Base-by-base conservation (phyloP, 179 eudicot species). In the Vitellaria paradoxa region DNA sequence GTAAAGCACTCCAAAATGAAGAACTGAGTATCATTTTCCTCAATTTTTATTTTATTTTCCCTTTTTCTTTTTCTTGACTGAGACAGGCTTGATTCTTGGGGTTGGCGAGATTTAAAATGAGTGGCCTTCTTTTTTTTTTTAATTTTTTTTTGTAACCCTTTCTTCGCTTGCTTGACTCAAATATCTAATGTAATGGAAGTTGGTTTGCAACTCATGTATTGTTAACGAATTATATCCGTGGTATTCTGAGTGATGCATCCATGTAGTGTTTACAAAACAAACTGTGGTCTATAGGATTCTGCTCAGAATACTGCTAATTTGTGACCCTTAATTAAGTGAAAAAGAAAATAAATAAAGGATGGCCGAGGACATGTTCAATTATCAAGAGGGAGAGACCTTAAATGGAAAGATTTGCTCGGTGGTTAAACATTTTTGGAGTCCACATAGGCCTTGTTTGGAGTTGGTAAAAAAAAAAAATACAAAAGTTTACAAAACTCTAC, bases 1-100 rank as follows among this genome's bases (percentile, higher is more conserved):
- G 83, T 81, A 78, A 82, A 84, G 81, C 89, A 87, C 68, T 87
- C 89, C 6, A 87, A 83, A 75, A 21, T 30, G 20, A 74, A 46
- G 46, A 61, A 23, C 57, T 74, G 42, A 59, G 37, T 42, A 3
- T 9, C 46, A 37, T 11, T 4, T 26, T 65, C 68, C 18, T n/a
- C 65, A 62, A 21, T 62, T 62, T 8, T 62, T 21, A 4, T 13
- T 30, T 30, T 0, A 30, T 30, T 30, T 30, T 0, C 1, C 2
- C 2, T 30, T 30, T 30, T 30, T 30, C 1, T 30, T 30, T 30
- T 30, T 30, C 37, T 30, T 30, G 37, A 30, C 2, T 30, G 37
- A 30, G 37, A 23, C 8, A 65, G 13, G 42, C 14, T 7, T 9
- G 26, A 24, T 30, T 65, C 46, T 30, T 11, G 37, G 68, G 68